These are phyloP conservation scores for Eremothecium cymbalariae DNA, from an alignment of 1,139 yeast genomes.

Conservation along the genomic window DNA sequence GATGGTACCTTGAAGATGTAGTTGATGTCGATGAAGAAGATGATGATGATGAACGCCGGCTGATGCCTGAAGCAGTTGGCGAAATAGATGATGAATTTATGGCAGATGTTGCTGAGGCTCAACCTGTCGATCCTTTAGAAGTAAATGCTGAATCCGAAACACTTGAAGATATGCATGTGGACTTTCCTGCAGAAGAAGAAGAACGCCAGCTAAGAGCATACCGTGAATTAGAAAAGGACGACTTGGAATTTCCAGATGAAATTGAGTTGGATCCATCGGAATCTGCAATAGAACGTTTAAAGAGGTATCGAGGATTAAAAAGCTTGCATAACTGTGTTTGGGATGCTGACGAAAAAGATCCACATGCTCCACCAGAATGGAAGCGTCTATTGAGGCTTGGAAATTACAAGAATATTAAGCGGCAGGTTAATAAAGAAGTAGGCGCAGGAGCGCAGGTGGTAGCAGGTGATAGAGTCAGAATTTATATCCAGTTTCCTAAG, in stretches of 20 bases:
- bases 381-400: slow-evolving; percentile 61
- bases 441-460: slow-evolving; percentile 47
- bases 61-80: slow-evolving; percentile 31
- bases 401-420: slow-evolving; percentile 71
- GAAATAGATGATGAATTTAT: slow-evolving; percentile 24
- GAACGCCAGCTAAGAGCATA: slow-evolving; percentile 63
- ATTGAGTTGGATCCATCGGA: slow-evolving; percentile 71
- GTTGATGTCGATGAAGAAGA: slow-evolving; percentile 40
- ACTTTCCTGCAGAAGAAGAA: slow-evolving; percentile 76
- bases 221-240: slow-evolving; percentile 68
- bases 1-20: slow-evolving; percentile 75
- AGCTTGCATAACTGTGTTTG: slow-evolving; percentile 73
- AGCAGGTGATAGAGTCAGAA: slow-evolving; percentile 58
- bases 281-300: slow-evolving; percentile 65
- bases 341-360: slow-evolving; percentile 80
- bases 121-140: slow-evolving; percentile 11
- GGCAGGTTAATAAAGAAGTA: slow-evolving; percentile 58
- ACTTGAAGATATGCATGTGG: slow-evolving; percentile 54
- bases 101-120: slow-evolving; percentile 35
- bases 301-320: slow-evolving; percentile 79
- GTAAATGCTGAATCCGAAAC: slow-evolving; percentile 39
- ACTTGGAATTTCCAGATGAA: slow-evolving; percentile 93
- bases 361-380: slow-evolving; percentile 74
- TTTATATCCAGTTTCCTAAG: slow-evolving; percentile 58
- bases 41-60: slow-evolving; percentile 39